Conservation (phyloP, 2,329 filamentous ascomycete species). For the Colletotrichum zoysiae region DNA sequence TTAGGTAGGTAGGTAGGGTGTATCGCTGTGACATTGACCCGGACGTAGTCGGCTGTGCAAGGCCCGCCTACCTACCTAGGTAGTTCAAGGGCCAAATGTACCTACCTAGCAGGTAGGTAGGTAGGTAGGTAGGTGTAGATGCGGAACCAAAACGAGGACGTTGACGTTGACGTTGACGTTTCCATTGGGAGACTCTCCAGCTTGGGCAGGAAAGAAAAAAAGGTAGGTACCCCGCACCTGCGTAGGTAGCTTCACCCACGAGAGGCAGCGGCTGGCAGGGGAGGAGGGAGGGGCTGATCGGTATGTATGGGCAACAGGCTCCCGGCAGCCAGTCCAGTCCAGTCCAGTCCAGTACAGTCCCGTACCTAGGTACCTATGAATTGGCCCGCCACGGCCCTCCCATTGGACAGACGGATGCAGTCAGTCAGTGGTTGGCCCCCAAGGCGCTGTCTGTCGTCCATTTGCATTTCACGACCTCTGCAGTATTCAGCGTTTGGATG, state of each 20-base stretch:
- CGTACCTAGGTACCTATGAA: neutral
- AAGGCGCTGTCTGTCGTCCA: conserved; percentile 11
- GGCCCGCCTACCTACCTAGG: too few species aligned
- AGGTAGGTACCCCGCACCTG: conserved; percentile 39
- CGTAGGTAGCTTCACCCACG: neutral
- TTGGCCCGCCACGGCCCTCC: conserved; percentile 17
- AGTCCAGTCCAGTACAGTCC: too few species aligned
- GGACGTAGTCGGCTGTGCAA: neutral
- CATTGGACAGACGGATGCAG: conserved; percentile 34
- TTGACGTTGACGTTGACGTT: neutral
- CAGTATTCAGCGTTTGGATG: conserved; percentile 16
- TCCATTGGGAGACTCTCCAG: conserved; percentile 8
- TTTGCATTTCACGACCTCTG: conserved; percentile 30
- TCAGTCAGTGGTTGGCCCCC: conserved; percentile 26
- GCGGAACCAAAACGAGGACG: neutral
- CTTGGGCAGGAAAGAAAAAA: neutral
- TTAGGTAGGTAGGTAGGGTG: too few species aligned
- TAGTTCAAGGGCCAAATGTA: neutral
- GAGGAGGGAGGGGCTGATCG: conserved; percentile 16
- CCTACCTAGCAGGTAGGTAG: too few species aligned
- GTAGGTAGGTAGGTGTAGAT: neutral
- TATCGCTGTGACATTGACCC: conserved; percentile 4
- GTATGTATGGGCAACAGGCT: conserved; percentile 27
- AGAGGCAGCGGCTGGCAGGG: conserved; percentile 14
- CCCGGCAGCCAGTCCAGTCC: neutral